phyloP scores from a whole-genome alignment of 805 yeast species.

The Komagataella pastoris region DNA sequence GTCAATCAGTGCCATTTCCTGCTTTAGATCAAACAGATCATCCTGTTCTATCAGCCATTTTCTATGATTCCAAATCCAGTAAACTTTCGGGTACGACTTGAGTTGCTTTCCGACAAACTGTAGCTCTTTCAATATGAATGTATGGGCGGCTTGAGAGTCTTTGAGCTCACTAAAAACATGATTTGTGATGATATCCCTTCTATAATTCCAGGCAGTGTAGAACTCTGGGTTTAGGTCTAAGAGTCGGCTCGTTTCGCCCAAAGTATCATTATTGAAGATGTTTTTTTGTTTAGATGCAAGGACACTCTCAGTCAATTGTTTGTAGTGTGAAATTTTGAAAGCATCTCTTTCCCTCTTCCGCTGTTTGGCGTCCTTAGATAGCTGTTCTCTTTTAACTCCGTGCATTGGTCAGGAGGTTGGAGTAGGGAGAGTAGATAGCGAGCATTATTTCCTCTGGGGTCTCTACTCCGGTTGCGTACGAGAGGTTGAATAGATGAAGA shows the following conservation, averaged over 20 bases:
- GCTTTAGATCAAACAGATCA: slow-evolving; percentile 21
- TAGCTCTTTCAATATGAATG: slow-evolving; percentile 40
- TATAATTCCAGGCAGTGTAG: slow-evolving; percentile 81
- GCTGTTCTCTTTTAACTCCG: slow-evolving; percentile 48
- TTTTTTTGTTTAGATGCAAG: slow-evolving; percentile 12
- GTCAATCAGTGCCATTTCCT: slow-evolving; percentile 57
- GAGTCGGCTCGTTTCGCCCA: slow-evolving; percentile 36
- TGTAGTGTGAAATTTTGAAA: slow-evolving; percentile 43
- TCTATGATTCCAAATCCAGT: slow-evolving; percentile 96
- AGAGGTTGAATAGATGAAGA: no score
- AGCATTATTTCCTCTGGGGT: background rate
- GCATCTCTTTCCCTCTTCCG: slow-evolving; percentile 46
- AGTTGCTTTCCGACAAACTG: slow-evolving; percentile 43
- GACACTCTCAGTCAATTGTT: slow-evolving; percentile 27
- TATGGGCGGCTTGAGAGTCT: slow-evolving; percentile 9
- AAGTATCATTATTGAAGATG: slow-evolving; percentile 9
- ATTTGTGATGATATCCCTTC: slow-evolving; percentile 52
- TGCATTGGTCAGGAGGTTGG: slow-evolving; percentile 27
- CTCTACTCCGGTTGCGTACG: background rate
- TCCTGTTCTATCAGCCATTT: slow-evolving; percentile 60
- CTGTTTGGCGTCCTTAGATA: slow-evolving; percentile 40
- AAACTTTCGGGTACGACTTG: slow-evolving; percentile 69
- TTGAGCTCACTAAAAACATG: slow-evolving; percentile 12
- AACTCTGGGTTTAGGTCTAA: slow-evolving; percentile 70
- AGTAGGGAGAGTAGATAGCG: background rate